Percentiles rank a stretch among this genome's conserved stretches.
phyloP scores from a whole-genome alignment of 2,329 filamentous ascomycete species.

The Cyclaneusma minus region DNA sequence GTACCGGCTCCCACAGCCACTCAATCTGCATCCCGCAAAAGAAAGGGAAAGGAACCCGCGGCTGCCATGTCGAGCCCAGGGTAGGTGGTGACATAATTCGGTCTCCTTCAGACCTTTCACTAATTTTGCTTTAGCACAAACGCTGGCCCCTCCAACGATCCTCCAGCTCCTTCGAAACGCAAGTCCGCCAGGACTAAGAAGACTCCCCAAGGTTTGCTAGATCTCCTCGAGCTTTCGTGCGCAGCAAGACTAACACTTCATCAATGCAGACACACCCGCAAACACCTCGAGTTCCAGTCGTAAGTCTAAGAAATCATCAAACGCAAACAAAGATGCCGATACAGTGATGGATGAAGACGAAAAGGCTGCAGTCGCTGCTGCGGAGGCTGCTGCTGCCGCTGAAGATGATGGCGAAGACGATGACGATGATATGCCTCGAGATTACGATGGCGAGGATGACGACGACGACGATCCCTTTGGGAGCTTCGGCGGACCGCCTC shows the following conservation, averaged over 20 bases:
- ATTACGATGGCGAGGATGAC: slow-evolving; percentile 36
- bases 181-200: slow-evolving; percentile 63
- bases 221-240: slow-evolving; percentile 23
- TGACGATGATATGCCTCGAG: slow-evolving; percentile 42
- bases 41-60: slow-evolving; percentile 43
- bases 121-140: slow-evolving; percentile 32
- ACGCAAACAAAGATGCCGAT: slow-evolving; percentile 51
- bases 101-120: slow-evolving; percentile 3
- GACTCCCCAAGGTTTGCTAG: slow-evolving; percentile 32
- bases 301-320: slow-evolving; percentile 34
- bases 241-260: slow-evolving; percentile 6
- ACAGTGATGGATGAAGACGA: slow-evolving; percentile 46
- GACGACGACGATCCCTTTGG: slow-evolving; percentile 53
- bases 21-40: slow-evolving; percentile 33
- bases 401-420: slow-evolving; percentile 39
- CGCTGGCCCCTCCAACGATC: slow-evolving; percentile 45
- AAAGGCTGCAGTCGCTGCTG: slow-evolving; percentile 22
- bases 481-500: slow-evolving; percentile 42
- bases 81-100: too few relatives aligned
- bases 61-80: slow-evolving; percentile 59
- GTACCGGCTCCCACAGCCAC: slow-evolving; percentile 23
- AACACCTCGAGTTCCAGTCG: slow-evolving; percentile 15
- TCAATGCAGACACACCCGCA: slow-evolving; percentile 18
- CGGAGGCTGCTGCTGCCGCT: slow-evolving; percentile 8
- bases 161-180: slow-evolving; percentile 50